A percentile compares a stretch with the other conserved stretches of the same genome.
These are phyloP conservation scores for Podila minutissima DNA, from an alignment of 192 early-diverging fungal genomes.

Conservation along the genomic window DNA sequence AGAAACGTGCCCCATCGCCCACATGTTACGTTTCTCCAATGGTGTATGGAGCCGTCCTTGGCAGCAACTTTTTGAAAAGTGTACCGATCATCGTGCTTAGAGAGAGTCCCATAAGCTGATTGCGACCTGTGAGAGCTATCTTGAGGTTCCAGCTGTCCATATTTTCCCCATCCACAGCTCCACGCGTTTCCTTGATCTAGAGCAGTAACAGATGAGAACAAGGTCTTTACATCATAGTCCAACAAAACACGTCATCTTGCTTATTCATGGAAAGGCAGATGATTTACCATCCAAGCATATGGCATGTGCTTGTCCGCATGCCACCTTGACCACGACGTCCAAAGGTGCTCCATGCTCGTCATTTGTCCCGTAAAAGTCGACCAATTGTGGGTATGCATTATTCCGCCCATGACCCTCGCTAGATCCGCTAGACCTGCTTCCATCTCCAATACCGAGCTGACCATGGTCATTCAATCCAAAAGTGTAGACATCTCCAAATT, in stretches of 20 bases:
- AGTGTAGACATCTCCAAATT: slow-evolving; percentile 50
- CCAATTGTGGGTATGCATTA: slow-evolving; percentile 35
- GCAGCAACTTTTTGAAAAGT: background rate
- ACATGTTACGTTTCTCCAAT: background rate
- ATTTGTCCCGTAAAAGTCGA: slow-evolving; percentile 28
- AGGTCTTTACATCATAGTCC: background rate
- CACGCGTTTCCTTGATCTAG: slow-evolving; percentile 26
- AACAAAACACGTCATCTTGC: background rate
- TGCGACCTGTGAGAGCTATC: background rate
- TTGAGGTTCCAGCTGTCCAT: slow-evolving; percentile 25
- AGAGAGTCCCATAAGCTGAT: background rate
- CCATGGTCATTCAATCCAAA: slow-evolving; percentile 55
- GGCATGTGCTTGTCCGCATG: slow-evolving; percentile 47
- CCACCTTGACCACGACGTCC: slow-evolving; percentile 34
- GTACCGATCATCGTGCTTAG: slow-evolving; percentile 2
- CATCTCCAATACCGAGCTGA: slow-evolving; percentile 29
- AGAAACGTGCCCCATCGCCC: slow-evolving; percentile 29
- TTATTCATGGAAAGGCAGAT: background rate
- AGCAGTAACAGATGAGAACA: background rate
- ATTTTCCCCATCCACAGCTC: slow-evolving; percentile 50
- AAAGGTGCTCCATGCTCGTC: background rate
- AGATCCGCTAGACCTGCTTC: background rate
- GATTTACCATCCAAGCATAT: slow-evolving; percentile 44
- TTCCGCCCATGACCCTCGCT: slow-evolving; percentile 1
- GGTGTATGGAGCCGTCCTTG: background rate